Conservation (phyloP, 768 basidiomycete genomes). For the Ramaria sp. region DNA sequence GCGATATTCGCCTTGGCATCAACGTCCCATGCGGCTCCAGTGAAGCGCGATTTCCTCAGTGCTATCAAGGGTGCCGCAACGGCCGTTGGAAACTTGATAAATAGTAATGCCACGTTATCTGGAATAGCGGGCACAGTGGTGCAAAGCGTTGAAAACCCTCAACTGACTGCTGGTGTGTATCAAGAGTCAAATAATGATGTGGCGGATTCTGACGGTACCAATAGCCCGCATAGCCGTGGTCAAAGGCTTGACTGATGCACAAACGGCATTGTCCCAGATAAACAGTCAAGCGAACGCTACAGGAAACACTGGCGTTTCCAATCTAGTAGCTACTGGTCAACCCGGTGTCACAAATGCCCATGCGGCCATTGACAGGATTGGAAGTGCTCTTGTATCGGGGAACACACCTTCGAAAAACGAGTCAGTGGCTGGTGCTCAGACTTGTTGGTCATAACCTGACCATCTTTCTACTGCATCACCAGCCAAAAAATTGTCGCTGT, state of each 20-base stretch:
- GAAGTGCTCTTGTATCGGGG: not conserved
- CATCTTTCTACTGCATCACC: not conserved
- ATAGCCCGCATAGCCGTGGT: not conserved
- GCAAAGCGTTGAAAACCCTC: constrained; percentile 2
- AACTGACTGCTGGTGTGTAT: not conserved
- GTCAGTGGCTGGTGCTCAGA: not conserved
- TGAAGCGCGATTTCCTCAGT: not conserved
- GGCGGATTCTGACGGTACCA: not conserved
- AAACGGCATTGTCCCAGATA: not conserved
- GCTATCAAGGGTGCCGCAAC: not conserved
- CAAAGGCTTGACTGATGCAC: not conserved
- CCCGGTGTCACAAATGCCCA: not conserved
- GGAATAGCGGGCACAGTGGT: not conserved
- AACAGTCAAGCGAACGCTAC: not conserved
- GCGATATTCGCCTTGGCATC: not conserved
- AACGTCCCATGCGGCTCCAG: not conserved
- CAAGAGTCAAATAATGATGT: not conserved
- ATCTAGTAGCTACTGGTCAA: not conserved
- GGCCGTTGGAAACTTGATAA: not conserved
- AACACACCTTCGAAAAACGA: not conserved
- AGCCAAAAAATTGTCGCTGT: constrained; percentile 1
- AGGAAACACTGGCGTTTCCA: not conserved
- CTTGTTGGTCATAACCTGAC: no score
- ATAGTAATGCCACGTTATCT: not conserved
- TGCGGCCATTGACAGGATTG: not conserved